These are phyloP conservation scores for Epichloe gansuensis DNA, from an alignment of 2,329 filamentous ascomycete genomes.

Conservation along the genomic window DNA sequence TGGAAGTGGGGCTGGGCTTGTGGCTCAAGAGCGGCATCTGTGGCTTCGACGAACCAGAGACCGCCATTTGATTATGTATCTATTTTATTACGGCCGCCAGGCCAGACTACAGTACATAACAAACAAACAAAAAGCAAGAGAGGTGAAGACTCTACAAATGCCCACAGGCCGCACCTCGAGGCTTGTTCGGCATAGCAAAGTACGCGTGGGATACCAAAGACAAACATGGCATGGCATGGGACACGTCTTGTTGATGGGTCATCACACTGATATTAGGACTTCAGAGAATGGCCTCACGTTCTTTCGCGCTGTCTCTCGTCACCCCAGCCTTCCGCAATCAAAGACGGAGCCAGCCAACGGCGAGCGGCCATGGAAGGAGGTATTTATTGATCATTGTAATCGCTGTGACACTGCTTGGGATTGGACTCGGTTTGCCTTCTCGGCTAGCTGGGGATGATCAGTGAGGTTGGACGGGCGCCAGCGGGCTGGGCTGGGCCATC, in stretches of 20 bases:
- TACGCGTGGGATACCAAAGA: neutral
- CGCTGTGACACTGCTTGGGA: too few relatives aligned
- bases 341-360: neutral
- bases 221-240: neutral
- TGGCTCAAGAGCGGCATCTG: neutral
- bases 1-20: neutral
- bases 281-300: neutral
- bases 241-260: neutral
- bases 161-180: neutral
- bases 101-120: neutral
- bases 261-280: too few relatives aligned
- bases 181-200: neutral
- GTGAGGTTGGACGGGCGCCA: neutral
- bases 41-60: neutral
- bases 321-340: neutral
- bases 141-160: neutral
- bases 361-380: neutral
- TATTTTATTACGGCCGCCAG: neutral
- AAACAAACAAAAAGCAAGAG: neutral
- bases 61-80: neutral
- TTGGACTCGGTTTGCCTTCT: too few relatives aligned
- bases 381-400: neutral
- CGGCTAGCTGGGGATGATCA: too few relatives aligned
- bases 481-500: conserved; percentile 1
- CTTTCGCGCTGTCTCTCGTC: neutral